Base-by-base conservation (phyloP, 2,329 filamentous ascomycete genomes). In the Microcera coccophila region DNA sequence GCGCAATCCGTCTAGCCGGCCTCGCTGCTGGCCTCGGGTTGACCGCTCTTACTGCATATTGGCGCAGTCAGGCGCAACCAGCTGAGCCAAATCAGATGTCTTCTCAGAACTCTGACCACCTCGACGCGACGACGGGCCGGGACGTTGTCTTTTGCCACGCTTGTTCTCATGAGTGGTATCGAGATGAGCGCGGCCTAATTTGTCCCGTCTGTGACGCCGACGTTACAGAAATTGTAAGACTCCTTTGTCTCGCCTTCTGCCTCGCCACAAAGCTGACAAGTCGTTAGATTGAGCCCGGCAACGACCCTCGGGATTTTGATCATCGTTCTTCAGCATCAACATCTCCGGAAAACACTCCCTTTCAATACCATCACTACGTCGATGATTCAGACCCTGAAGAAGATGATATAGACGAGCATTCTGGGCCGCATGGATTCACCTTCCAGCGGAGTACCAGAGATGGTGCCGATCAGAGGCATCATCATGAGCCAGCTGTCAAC, bases 141-240 rank as follows among this genome's bases (percentile, higher is more conserved):
- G 87, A 95, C 61, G 79, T 91, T 51, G 84, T 96, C 41, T 94
- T 78, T 65, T 98, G 93, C 66, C 89, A 97, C 66, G 70, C 76
- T 47, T 97, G 93, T 69, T 64, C 76, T 39, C 70, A 85, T 50
- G 85, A 95, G 63, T 97, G 90, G 89, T 87, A 85, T 59, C 74
- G 80, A 46, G 79, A 87, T 46, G 77, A 85, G 50, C 73, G 77
- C 52, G 82, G 69, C 19, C 68, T 95, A 49, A 70, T 69, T 14
- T 98, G 93, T 61, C 89, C 90, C 14, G 65, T 70, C n/a, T 98
- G 93, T 62, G 62, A 75, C 4, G 81, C 82, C 28, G 88, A 95
- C 16, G 83, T 88, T 53, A 88, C 82, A 14, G 90, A 98, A 69
- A 89, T 97, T 56, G 90, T 95, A 72, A 60, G 2, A 3, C 24